Percentiles rank a stretch among this genome's conserved stretches.
Conservation (phyloP, 108 stramenopile species). For the Cyclotella atomus region DNA sequence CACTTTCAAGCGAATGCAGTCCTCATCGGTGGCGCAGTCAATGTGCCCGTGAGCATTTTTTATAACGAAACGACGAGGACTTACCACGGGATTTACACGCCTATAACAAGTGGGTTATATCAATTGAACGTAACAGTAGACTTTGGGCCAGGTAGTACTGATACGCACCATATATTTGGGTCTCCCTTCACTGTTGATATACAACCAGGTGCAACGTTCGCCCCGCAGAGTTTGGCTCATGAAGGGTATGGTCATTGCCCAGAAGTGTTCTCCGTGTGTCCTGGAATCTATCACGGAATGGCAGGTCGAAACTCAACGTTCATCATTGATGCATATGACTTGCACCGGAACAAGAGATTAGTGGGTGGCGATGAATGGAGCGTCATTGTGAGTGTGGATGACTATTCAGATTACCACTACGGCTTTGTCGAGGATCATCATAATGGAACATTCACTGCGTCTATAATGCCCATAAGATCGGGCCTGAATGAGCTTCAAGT, state of each 20-base stretch:
- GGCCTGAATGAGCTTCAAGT: constrained; percentile 37
- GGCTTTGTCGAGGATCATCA: constrained; percentile 22
- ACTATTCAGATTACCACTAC: constrained; percentile 20
- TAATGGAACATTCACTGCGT: constrained; percentile 37
- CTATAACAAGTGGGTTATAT: constrained; percentile 25
- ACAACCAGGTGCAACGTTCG: constrained; percentile 34
- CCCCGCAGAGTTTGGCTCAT: constrained; percentile 29
- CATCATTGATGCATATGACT: constrained; percentile 28
- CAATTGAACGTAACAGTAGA: constrained; percentile 25
- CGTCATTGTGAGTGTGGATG: constrained; percentile 11
- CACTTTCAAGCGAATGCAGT: constrained; percentile 19
- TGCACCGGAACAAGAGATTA: constrained; percentile 28
- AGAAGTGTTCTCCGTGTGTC: constrained; percentile 14
- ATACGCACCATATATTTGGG: constrained; percentile 37
- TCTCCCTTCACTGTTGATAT: constrained; percentile 41
- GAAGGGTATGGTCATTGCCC: constrained; percentile 39
- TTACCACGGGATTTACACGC: constrained; percentile 5
- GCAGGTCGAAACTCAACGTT: constrained; percentile 30
- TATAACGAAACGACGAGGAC: constrained; percentile 20
- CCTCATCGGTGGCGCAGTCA: constrained; percentile 12
- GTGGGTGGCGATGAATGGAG: constrained; percentile 44
- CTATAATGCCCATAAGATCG: constrained; percentile 28
- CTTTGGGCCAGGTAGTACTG: background rate
- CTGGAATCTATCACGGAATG: constrained; percentile 40
- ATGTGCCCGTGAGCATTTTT: constrained; percentile 14